Percentiles rank a stretch among this genome's conserved stretches.
Conservation (phyloP, 1,139 yeast genomes). For the Lodderomyces margitis region DNA sequence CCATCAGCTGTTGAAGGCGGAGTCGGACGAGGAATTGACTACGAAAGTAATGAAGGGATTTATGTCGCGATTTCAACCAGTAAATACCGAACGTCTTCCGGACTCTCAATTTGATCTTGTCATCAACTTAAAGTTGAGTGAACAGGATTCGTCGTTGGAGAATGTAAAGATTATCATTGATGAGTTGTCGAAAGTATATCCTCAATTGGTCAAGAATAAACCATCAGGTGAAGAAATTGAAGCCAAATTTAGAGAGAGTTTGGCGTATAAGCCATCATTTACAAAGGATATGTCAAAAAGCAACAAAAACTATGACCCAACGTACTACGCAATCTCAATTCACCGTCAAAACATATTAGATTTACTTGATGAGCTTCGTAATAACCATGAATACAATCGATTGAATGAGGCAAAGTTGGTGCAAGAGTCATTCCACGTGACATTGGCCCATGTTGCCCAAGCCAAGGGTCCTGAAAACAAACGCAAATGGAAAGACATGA, state of each 20-base stretch:
- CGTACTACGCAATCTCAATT: conserved; percentile 31
- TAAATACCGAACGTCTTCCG: conserved; percentile 48
- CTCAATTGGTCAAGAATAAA: conserved; percentile 36
- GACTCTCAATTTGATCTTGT: conserved; percentile 67
- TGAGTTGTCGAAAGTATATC: conserved; percentile 39
- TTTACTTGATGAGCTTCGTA: conserved; percentile 12
- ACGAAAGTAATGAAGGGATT: conserved; percentile 70
- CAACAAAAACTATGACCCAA: conserved; percentile 15
- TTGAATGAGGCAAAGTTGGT: conserved; percentile 35
- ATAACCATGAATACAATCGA: conserved; percentile 27
- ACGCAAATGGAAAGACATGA: conserved; percentile 24
- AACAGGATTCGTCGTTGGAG: conserved; percentile 45
- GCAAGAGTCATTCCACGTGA: conserved; percentile 70
- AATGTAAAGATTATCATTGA: conserved; percentile 51
- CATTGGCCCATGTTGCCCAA: conserved; percentile 58
- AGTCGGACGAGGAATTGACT: conserved; percentile 44
- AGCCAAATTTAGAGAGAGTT: conserved; percentile 48
- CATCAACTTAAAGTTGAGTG: conserved; percentile 50
- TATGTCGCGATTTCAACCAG: conserved; percentile 63
- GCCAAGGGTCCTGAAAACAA: conserved; percentile 23
- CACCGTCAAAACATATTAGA: conserved; percentile 12
- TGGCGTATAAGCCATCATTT: conserved; percentile 50
- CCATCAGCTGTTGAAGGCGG: conserved; percentile 77
- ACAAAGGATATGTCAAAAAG: conserved; percentile 30
- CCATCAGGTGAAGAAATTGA: conserved; percentile 44